Evolutionary conservation across 257 asterid species (phyloP).

Genomic region (Nicotiana noctiflora): DNA sequence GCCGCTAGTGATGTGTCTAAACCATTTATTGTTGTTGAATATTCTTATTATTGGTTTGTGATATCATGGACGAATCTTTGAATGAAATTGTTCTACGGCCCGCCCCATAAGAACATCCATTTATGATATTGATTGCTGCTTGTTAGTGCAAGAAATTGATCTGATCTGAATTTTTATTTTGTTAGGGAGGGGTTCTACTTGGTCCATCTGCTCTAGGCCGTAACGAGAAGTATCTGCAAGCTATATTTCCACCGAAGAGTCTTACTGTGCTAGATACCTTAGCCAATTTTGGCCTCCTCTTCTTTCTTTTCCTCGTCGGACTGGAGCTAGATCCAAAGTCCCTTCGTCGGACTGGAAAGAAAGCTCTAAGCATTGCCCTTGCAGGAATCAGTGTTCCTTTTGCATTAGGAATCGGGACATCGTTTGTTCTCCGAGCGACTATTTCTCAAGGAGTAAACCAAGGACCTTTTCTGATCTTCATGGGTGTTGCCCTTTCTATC

Average conservation of each 20-base stretch:
- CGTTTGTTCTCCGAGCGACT: slow-evolving; percentile 43
- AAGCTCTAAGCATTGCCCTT: slow-evolving; percentile 57
- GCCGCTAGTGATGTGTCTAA: background rate
- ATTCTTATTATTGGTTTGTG: background rate
- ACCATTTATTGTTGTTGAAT: background rate
- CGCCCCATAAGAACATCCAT: background rate
- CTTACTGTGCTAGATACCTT: slow-evolving; percentile 68
- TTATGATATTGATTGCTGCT: background rate
- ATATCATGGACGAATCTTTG: background rate
- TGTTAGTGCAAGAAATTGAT: background rate
- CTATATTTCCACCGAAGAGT: slow-evolving; percentile 60
- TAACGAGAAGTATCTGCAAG: slow-evolving; percentile 31
- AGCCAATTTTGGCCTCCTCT: slow-evolving; percentile 73
- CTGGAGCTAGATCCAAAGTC: slow-evolving; percentile 53
- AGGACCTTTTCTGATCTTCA: slow-evolving; percentile 56
- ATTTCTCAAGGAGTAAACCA: slow-evolving; percentile 34
- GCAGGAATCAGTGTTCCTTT: slow-evolving; percentile 74
- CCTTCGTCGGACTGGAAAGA: slow-evolving; percentile 48
- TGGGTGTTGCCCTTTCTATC: slow-evolving; percentile 86
- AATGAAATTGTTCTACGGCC: background rate
- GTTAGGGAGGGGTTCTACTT: slow-evolving; percentile 72
- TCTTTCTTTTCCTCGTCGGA: slow-evolving; percentile 72
- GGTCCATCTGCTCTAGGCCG: slow-evolving; percentile 89
- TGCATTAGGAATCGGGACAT: slow-evolving; percentile 64
- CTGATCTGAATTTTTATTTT: background rate